Conservation (phyloP, 2,329 filamentous ascomycete species). For the Botrytis cinerea region DNA sequence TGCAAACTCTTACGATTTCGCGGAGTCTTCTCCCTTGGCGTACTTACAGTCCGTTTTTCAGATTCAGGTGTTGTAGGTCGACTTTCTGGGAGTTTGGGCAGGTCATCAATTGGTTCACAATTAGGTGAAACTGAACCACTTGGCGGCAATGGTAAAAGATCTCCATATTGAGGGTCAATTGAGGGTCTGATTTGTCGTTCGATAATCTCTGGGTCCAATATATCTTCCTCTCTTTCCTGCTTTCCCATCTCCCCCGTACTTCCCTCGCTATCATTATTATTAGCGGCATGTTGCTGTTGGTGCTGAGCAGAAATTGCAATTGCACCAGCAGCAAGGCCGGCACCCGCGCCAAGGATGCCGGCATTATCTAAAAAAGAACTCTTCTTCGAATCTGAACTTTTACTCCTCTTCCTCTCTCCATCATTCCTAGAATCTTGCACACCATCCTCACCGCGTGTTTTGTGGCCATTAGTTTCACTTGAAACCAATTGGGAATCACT, state of each 20-base stretch:
- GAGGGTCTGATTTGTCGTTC: constrained; percentile 61
- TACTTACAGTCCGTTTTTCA: constrained; percentile 31
- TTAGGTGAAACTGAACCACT: constrained; percentile 56
- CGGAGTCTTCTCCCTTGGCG: constrained; percentile 32
- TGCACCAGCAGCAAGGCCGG: constrained; percentile 59
- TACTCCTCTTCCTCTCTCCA: constrained; percentile 37
- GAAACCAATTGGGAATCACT: constrained; percentile 34
- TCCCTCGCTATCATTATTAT: constrained; percentile 36
- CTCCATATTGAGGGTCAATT: constrained; percentile 66
- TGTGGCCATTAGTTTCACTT: constrained; percentile 32
- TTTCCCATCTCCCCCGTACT: constrained; percentile 21
- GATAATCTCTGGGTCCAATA: constrained; percentile 59
- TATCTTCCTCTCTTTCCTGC: constrained; percentile 36
- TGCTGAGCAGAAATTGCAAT: constrained; percentile 42
- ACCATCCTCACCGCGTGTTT: constrained; percentile 32
- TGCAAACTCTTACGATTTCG: constrained; percentile 35
- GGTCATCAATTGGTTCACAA: constrained; percentile 41
- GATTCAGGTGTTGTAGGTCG: constrained; percentile 50
- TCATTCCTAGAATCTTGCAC: constrained; percentile 33
- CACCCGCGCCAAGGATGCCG: constrained; percentile 70
- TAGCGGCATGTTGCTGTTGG: constrained; percentile 42
- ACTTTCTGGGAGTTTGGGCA: constrained; percentile 58
- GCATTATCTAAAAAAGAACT: constrained; percentile 73
- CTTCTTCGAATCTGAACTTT: constrained; percentile 42
- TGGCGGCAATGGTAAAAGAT: constrained; percentile 64